phyloP scores from a whole-genome alignment of 495 filamentous ascomycete genomes.

The Neurospora sp. region DNA sequence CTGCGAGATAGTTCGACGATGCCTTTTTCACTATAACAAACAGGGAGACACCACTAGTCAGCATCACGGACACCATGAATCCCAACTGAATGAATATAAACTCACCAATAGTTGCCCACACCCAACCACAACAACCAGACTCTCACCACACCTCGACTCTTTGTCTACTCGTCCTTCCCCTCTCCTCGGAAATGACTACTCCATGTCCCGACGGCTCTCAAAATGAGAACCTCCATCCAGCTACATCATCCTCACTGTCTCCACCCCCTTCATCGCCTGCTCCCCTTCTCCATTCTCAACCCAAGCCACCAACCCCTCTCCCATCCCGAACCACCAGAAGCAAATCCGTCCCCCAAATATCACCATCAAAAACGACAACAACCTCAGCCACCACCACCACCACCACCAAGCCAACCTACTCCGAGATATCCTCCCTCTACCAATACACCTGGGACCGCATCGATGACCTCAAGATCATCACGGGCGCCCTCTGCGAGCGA shows the following conservation, averaged over 20 bases:
- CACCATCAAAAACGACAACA: background rate
- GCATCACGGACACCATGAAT: background rate
- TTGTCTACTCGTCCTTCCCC: background rate
- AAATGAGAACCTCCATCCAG: background rate
- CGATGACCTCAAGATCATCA: background rate
- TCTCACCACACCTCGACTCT: background rate
- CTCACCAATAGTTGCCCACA: background rate
- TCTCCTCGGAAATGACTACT: background rate
- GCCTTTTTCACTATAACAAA: background rate
- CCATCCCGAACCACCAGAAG: background rate
- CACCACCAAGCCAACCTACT: background rate
- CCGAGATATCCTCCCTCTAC: background rate
- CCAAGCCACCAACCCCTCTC: conserved; percentile 2
- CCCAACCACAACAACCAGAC: background rate
- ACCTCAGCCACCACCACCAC: background rate
- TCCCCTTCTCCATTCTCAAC: conserved; percentile 9
- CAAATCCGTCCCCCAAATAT: background rate
- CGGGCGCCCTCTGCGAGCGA: background rate
- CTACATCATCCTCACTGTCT: background rate
- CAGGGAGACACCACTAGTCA: background rate
- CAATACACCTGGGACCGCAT: background rate
- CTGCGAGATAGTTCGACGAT: background rate
- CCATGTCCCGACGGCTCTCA: background rate
- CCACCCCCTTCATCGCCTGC: conserved; percentile 6
- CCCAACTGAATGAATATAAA: background rate